Percentiles rank a stretch among this genome's conserved stretches.
phyloP scores from a whole-genome alignment of 1,284 basidiomycete species.

The Malassezia sp. region DNA sequence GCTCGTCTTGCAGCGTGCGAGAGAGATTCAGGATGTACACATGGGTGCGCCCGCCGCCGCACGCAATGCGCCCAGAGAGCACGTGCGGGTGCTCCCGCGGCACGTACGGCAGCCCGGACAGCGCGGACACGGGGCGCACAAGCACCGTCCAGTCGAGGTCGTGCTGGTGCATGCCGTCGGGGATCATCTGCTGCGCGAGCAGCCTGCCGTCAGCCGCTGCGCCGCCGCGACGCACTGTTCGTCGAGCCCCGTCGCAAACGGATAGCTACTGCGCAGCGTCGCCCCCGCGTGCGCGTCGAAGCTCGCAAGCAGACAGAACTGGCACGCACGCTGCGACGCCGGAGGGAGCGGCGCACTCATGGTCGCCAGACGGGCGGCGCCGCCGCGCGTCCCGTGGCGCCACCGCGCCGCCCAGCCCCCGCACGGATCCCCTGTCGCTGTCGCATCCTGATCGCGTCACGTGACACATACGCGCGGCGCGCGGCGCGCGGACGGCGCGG shows the following conservation, averaged over 20 bases:
- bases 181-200: slow-evolving; percentile 92
- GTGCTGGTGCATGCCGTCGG: slow-evolving; percentile 88
- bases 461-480: too few species aligned
- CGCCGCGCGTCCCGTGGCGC: neutral
- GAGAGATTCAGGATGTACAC: slow-evolving; percentile 83
- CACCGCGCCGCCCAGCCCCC: neutral
- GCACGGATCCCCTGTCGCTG: neutral
- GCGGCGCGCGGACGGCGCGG: too few species aligned
- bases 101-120: neutral
- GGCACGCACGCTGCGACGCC: neutral
- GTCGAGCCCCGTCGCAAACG: slow-evolving; percentile 29
- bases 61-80: neutral
- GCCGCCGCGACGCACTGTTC: slow-evolving; percentile 19
- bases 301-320: slow-evolving; percentile 38
- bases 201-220: slow-evolving; percentile 55
- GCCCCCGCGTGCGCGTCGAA: slow-evolving; percentile 41
- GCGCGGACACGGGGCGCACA: slow-evolving; percentile 47
- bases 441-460: neutral
- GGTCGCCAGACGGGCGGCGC: neutral
- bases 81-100: slow-evolving; percentile 1
- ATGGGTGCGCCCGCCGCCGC: neutral
- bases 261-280: slow-evolving; percentile 33
- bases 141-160: slow-evolving; percentile 98
- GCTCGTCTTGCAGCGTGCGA: slow-evolving; percentile 85
- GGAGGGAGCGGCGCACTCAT: too few species aligned